Evolutionary conservation across 169 alveolate species (phyloP).

Genomic region (Plasmodium knowlesi): DNA sequence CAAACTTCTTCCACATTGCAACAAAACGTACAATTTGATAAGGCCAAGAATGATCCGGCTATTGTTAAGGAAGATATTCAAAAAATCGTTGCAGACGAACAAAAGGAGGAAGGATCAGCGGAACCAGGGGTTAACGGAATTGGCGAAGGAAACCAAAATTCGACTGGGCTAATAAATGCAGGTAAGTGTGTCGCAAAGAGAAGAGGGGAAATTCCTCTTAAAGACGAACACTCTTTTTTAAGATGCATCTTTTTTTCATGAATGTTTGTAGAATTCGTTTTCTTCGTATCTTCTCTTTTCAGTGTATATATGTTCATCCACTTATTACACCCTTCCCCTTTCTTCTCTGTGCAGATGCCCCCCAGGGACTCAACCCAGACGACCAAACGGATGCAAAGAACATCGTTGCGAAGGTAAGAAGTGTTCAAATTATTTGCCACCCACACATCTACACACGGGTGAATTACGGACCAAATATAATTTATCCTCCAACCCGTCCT

Average conservation of each 20-base stretch:
- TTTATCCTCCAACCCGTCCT: not conserved
- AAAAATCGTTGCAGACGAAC: not conserved
- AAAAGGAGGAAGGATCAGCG: not conserved
- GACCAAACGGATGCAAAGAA: not conserved
- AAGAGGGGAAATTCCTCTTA: not conserved
- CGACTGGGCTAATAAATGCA: not conserved
- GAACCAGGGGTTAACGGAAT: not conserved
- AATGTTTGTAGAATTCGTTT: not conserved
- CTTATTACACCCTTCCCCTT: not conserved
- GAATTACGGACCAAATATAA: not conserved
- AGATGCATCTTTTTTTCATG: not conserved
- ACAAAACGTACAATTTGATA: not conserved
- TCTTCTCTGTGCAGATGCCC: not conserved
- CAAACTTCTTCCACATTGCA: not conserved
- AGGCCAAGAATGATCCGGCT: not conserved
- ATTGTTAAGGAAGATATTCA: not conserved
- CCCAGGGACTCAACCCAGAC: not conserved
- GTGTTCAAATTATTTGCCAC: not conserved
- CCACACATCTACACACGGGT: not conserved
- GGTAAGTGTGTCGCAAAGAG: not conserved
- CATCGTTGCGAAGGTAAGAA: slow-evolving; percentile 29
- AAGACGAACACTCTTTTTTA: not conserved
- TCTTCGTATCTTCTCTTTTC: not conserved
- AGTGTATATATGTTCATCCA: not conserved
- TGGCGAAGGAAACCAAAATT: not conserved